A percentile compares a stretch with the other conserved stretches of the same genome.
phyloP scores from a whole-genome alignment of 345 rosid genomes.

The Microcos paniculata region DNA sequence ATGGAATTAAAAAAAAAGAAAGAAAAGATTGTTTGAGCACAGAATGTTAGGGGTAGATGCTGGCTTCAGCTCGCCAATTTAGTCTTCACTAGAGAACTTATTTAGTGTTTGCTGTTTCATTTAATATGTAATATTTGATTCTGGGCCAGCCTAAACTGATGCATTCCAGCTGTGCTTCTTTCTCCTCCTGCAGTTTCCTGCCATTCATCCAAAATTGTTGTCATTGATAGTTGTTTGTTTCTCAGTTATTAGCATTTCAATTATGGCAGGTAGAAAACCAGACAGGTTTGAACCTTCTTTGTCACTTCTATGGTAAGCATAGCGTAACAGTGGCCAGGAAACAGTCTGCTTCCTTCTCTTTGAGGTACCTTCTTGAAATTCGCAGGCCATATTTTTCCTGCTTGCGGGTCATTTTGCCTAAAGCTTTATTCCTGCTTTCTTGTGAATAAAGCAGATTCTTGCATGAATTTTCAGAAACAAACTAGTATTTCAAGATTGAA shows the following conservation, averaged over 20 bases:
- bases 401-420: background rate
- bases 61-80: background rate
- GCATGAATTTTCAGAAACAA: background rate
- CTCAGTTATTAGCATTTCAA: background rate
- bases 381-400: background rate
- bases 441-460: background rate
- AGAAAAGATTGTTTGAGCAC: no score
- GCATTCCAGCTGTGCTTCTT: background rate
- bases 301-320: conserved; percentile 56
- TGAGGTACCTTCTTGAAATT: conserved; percentile 51
- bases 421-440: background rate
- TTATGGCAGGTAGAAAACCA: conserved; percentile 78
- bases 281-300: conserved; percentile 64
- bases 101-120: background rate
- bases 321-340: conserved; percentile 53
- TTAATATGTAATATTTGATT: background rate
- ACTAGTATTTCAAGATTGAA: background rate
- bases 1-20: no score
- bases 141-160: no score
- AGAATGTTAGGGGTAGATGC: conserved; percentile 1
- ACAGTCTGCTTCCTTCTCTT: conserved; percentile 65
- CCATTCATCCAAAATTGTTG: background rate
- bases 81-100: no score
- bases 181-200: background rate
- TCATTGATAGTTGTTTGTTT: background rate